Conservation (phyloP, 768 basidiomycete genomes). For the Suillus placidus region DNA sequence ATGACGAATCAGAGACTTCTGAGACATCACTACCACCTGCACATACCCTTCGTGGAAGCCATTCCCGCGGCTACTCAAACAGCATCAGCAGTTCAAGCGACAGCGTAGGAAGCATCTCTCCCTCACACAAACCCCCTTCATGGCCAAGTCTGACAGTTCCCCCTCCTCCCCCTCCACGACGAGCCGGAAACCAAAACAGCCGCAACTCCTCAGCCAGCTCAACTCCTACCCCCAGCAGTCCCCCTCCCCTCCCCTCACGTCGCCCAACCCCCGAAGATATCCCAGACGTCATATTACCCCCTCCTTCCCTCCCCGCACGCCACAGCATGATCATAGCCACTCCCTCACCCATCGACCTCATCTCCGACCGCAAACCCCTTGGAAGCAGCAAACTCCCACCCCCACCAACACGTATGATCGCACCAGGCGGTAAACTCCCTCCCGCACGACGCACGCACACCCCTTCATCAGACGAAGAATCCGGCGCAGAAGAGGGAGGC, state of each 20-base stretch:
- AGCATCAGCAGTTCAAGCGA: constrained; percentile 27
- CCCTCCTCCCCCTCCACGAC: constrained; percentile 26
- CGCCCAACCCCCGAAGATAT: constrained; percentile 16
- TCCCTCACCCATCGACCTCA: not conserved
- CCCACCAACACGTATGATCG: constrained; percentile 76
- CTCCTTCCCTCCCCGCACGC: constrained; percentile 43
- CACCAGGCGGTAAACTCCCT: constrained; percentile 68
- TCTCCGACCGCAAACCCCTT: constrained; percentile 28
- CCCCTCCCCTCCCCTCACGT: constrained; percentile 47
- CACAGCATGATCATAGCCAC: constrained; percentile 30
- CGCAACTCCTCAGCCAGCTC: constrained; percentile 8
- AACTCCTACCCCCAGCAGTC: constrained; percentile 23
- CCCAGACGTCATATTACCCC: constrained; percentile 11
- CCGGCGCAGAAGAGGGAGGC: constrained; percentile 47
- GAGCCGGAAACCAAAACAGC: constrained; percentile 5
- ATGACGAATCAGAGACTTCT: constrained; percentile 31
- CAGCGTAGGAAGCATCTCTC: constrained; percentile 15
- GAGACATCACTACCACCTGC: constrained; percentile 21
- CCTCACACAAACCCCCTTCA: constrained; percentile 24
- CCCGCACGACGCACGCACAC: constrained; percentile 52
- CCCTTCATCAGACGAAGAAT: constrained; percentile 54
- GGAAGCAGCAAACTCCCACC: constrained; percentile 55
- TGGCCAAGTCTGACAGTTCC: constrained; percentile 21
- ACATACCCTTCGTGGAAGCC: constrained; percentile 11
- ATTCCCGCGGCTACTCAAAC: constrained; percentile 18